Base-by-base conservation (phyloP, 208 protist genomes). In the Wallacemonas sp. region DNA sequence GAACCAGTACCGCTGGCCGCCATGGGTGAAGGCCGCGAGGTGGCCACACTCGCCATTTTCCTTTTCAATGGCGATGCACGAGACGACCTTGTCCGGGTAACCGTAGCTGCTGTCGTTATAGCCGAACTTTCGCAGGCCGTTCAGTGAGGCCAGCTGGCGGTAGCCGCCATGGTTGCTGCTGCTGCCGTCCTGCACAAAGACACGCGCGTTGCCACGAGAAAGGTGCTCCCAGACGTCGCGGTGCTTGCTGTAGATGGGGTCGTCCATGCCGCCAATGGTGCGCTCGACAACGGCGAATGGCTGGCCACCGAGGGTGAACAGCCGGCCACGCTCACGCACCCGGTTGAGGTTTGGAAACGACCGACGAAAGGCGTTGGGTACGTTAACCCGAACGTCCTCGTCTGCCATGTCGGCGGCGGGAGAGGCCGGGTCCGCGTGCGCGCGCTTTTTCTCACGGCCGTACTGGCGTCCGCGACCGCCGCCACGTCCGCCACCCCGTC, bases 41-140 rank as follows among this genome's bases (percentile, higher is more conserved):
- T 91, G 84, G 3, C 79, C 80, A 36, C 81, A 71, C 53, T 83
- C 84, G 0, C 84, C 78, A 38, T 80, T 81, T 36, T 84, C 81
- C 33, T 78, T 76, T 37, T 91, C 84, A 22, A 87, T 19, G 0
- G 73, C 72, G 13, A 87, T 39, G 13, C 75, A 79, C 33, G 62
- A 54, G 32, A 66, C 64, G 41, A 81, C 55, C 37, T 48, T 48
- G 3, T 65, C 63, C 9, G 63, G 57, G 50, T 70, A 68, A 58
- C 66, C 76, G 60, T 79, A 79, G 32, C 24, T 24, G 33, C 34
- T 39, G 53, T 76, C 76, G 22, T 54, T 63, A 55, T 69, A 75
- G 68, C 76, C 71, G 38, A 91, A 91, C 73, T 91, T 91, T 19
- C 84, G 80, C 29, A 91, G 67, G 2, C 84, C 84, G n/a, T 85